Conservation (phyloP, 2,329 filamentous ascomycete genomes). For the Xenoacremonium recifei region DNA sequence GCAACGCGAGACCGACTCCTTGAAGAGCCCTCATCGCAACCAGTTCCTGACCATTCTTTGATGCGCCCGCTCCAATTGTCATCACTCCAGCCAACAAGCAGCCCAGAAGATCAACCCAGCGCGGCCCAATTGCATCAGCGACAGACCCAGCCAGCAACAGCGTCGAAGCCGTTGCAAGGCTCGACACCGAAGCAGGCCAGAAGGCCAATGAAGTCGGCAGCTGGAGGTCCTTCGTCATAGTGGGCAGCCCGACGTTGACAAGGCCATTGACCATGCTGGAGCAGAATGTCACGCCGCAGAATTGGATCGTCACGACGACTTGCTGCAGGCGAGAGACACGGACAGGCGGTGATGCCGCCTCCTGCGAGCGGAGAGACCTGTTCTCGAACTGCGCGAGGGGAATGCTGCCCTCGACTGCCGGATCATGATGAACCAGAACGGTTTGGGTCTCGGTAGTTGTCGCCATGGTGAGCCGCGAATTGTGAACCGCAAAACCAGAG, state of each 20-base stretch:
- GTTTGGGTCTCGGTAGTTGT: background rate
- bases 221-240: slow-evolving; percentile 36
- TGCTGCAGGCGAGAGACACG: slow-evolving; percentile 17
- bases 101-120: slow-evolving; percentile 33
- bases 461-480: too few relatives aligned
- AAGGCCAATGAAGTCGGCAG: slow-evolving; percentile 33
- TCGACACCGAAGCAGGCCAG: slow-evolving; percentile 38
- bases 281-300: slow-evolving; percentile 24
- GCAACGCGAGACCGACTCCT: slow-evolving; percentile 36
- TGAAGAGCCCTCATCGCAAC: slow-evolving; percentile 39
- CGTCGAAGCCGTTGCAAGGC: slow-evolving; percentile 34
- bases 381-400: slow-evolving; percentile 1
- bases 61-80: slow-evolving; percentile 31
- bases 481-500: too few relatives aligned
- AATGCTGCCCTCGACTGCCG: background rate
- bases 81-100: slow-evolving; percentile 28
- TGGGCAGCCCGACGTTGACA: slow-evolving; percentile 38
- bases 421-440: background rate
- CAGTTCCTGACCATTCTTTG: slow-evolving; percentile 30
- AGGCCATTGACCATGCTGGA: slow-evolving; percentile 26
- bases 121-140: slow-evolving; percentile 35
- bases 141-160: slow-evolving; percentile 38
- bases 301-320: slow-evolving; percentile 18
- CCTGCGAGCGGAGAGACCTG: background rate
- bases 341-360: too few relatives aligned